Base-by-base conservation (phyloP, 331 rosid genomes). In the Quercus lobata region DNA sequence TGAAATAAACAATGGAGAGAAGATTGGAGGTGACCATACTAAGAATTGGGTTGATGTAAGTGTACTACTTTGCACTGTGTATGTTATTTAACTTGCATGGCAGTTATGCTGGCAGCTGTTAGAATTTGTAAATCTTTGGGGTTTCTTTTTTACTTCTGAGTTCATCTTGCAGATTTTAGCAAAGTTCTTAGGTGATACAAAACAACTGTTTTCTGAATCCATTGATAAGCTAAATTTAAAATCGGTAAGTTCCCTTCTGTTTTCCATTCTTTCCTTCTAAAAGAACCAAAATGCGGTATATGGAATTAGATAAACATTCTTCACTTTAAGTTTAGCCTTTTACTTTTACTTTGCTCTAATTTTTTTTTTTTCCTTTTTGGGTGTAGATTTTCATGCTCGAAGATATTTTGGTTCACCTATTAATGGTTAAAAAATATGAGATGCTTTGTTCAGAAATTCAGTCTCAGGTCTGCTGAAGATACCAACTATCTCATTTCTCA, bases 11-110 rank as follows among this genome's bases (percentile, higher is more conserved):
- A 46, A 62, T 46, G 89, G 73, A 83, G 84, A 78, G 63, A 88
- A 82, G 78, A 69, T 69, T 74, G 90, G 83, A 49, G 79, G 65
- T 73, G 87, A 78, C 79, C 29, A 21, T 75, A 75, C 49, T 21
- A 83, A 84, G 83, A 76, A 87, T 75, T 89, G 89, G 91, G 81
- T 81, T 71, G 89, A 87, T 83, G 98, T 94, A 89, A 60, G 96
- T 73, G 80, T 75, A 77, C 68, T 78, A 41, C 35, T 76, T 76
- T 34, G 37, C 16, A 65, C 1, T 75, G 35, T 72, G 58, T 30
- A 55, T 60, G 37, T 76, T 29, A 68, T 71, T 79, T 81, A 65
- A 54, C 72, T 14, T 70, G 72, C 32, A 62, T 57, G 69, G 84
- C 75, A 44, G 55, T 71, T 85, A 63, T 71, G 76, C 57, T 66